Base-by-base conservation (phyloP, 257 asterid species). In the Euphrasia confusa region DNA sequence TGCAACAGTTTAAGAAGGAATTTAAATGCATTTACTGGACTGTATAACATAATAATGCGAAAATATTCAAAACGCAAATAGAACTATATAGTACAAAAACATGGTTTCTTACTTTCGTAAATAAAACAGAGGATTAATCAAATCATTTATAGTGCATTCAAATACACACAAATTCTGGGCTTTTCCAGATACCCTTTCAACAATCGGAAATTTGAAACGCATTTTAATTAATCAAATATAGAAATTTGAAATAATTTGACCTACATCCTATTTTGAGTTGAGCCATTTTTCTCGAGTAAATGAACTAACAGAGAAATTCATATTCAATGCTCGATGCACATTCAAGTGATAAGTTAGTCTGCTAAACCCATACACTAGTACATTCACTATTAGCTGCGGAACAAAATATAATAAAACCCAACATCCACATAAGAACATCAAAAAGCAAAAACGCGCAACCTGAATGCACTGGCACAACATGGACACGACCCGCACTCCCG, bases 381-480 rank as follows among this genome's bases (percentile, higher is more conserved):
- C 42, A 9, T 37, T 37, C 10, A 37, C 2, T 37, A 45, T 12
- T 0, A 45, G 49, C 26, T 42, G 66, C 6, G 30, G 49, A 4
- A 67, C 0, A 39, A 60, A 40, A 65, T 5, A 35, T 28, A 50
- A 15, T 24, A 49, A 30, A 28, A 8, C 14, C 52, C 60, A 54
- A 54, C 28, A 48, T 45, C 6, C 15, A 27, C 55, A 11, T 64
- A 4, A 3, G 52, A 47, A n/a, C 7, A 10, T 5, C 35, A 11
- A 65, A 45, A 24, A 17, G 30, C 48, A 26, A 73, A 66, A 59
- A 63, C 33, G 24, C 58, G 2, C 54, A 52, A 92, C 99, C 99
- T 84, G 99, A 84, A 71, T 92, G 97, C 58, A 78, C 83, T 42
- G 99, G 97, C 61, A 92, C 76, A 54, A 85, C 85, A 77, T 83